Evolutionary conservation across 257 asterid genomes (phyloP).

Genomic region (Rauvolfia tetraphylla): DNA sequence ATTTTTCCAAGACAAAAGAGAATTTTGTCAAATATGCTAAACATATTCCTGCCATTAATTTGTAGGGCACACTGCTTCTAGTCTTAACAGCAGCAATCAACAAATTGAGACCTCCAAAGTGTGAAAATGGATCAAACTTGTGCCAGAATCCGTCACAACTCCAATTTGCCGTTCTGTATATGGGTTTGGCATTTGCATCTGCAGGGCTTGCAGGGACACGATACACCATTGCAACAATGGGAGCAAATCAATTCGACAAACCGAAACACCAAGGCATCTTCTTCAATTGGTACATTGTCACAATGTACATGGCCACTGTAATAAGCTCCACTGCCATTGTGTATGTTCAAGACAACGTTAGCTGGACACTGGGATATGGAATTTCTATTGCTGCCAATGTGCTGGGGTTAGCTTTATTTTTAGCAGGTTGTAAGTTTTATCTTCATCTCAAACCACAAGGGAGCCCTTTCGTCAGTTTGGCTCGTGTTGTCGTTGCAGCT

Average conservation of each 20-base stretch:
- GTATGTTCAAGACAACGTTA: conserved; percentile 32
- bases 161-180: conserved; percentile 26
- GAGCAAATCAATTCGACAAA: conserved; percentile 31
- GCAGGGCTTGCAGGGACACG: conserved; percentile 35
- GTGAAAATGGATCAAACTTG: conserved; percentile 23
- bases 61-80: conserved; percentile 31
- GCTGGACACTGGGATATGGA: conserved; percentile 35
- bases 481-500: conserved; percentile 48
- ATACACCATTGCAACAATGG: conserved; percentile 33
- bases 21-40: neutral
- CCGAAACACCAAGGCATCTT: conserved; percentile 28
- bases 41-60: neutral
- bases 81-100: conserved; percentile 29
- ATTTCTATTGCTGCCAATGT: conserved; percentile 24
- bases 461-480: conserved; percentile 57
- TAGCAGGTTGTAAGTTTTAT: conserved; percentile 29
- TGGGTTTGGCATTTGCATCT: conserved; percentile 25
- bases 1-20: too few species aligned
- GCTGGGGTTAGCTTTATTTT: conserved; percentile 24
- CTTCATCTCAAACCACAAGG: conserved; percentile 40
- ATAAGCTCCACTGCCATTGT: conserved; percentile 29
- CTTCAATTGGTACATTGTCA: conserved; percentile 34
- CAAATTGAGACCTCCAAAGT: conserved; percentile 26
- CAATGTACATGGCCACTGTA: conserved; percentile 23
- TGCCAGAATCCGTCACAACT: conserved; percentile 21